Evolutionary conservation across 768 basidiomycete genomes (phyloP).

Genomic region (Mycena maculata): DNA sequence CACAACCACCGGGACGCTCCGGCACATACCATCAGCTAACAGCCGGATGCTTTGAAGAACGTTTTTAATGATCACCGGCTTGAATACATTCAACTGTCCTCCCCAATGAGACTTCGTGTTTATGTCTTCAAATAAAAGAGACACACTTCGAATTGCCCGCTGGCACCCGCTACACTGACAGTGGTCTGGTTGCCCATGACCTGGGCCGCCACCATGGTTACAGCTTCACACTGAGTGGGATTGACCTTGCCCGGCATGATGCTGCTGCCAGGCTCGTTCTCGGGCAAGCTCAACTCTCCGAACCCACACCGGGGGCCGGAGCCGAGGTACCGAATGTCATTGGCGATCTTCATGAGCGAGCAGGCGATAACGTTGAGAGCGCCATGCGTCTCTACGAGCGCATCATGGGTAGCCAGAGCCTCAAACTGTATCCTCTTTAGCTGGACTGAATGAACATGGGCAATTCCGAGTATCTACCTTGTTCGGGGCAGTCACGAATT

Average conservation of each 20-base stretch:
- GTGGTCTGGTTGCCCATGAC: slow-evolving; percentile 98
- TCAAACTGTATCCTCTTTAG: slow-evolving; percentile 75
- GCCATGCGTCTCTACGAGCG: slow-evolving; percentile 96
- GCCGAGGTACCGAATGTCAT: slow-evolving; percentile 97
- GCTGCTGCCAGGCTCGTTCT: slow-evolving; percentile 98
- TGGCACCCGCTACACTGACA: slow-evolving; percentile 92
- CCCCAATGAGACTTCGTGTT: slow-evolving; percentile 17
- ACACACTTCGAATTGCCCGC: slow-evolving; percentile 95
- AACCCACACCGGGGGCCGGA: slow-evolving; percentile 98
- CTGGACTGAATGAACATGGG: not conserved
- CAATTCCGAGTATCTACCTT: slow-evolving; percentile 78
- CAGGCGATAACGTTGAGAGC: slow-evolving; percentile 97
- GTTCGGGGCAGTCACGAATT: slow-evolving; percentile 97
- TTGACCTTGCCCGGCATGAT: slow-evolving; percentile 99
- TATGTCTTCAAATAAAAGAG: not conserved
- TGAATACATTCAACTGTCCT: slow-evolving; percentile 94
- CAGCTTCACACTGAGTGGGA: slow-evolving; percentile 98
- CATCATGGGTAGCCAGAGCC: slow-evolving; percentile 97
- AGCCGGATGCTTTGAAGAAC: slow-evolving; percentile 95
- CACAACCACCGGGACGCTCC: slow-evolving; percentile 5
- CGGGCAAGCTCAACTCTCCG: slow-evolving; percentile 93
- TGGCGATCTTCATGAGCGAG: slow-evolving; percentile 99
- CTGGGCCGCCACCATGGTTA: slow-evolving; percentile 99
- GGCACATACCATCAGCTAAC: slow-evolving; percentile 82
- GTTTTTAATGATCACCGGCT: slow-evolving; percentile 98